These are phyloP conservation scores for Ophiostoma sp. DNA, from an alignment of 2,329 filamentous ascomycete species.

Conservation along the genomic window DNA sequence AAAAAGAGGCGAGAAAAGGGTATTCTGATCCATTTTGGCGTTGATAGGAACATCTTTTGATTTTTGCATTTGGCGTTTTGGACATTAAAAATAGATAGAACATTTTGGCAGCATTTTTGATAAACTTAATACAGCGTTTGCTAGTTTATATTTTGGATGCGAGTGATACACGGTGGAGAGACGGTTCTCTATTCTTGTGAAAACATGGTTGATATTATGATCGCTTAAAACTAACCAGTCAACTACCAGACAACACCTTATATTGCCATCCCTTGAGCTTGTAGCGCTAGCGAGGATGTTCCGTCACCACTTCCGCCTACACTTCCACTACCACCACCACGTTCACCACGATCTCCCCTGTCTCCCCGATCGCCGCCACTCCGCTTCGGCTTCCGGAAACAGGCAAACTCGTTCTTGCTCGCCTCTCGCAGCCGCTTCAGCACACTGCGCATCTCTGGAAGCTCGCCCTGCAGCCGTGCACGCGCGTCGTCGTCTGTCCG, in stretches of 20 bases:
- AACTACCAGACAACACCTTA: background rate
- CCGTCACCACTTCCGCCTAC: background rate
- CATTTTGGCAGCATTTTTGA: background rate
- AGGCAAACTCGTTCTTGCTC: constrained; percentile 84
- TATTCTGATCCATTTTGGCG: background rate
- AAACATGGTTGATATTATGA: background rate
- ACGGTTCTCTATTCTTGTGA: too few species aligned
- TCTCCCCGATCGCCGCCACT: constrained; percentile 14
- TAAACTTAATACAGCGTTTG: background rate
- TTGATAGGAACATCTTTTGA: constrained; percentile 3
- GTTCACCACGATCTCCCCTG: background rate
- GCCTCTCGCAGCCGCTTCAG: constrained; percentile 81
- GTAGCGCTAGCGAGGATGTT: constrained; percentile 14
- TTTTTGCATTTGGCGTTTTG: background rate
- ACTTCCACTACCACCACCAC: background rate
- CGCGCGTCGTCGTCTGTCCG: constrained; percentile 87
- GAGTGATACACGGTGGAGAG: background rate
- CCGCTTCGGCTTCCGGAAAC: constrained; percentile 68
- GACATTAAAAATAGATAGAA: constrained; percentile 7
- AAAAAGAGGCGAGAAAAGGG: background rate
- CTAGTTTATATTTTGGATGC: background rate
- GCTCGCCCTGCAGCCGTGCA: constrained; percentile 75
- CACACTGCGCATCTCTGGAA: constrained; percentile 84
- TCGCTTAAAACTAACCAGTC: background rate
- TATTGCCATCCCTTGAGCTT: background rate